These are phyloP conservation scores for Rusavskia elegans DNA, from an alignment of 495 filamentous ascomycete genomes.

Conservation along the genomic window DNA sequence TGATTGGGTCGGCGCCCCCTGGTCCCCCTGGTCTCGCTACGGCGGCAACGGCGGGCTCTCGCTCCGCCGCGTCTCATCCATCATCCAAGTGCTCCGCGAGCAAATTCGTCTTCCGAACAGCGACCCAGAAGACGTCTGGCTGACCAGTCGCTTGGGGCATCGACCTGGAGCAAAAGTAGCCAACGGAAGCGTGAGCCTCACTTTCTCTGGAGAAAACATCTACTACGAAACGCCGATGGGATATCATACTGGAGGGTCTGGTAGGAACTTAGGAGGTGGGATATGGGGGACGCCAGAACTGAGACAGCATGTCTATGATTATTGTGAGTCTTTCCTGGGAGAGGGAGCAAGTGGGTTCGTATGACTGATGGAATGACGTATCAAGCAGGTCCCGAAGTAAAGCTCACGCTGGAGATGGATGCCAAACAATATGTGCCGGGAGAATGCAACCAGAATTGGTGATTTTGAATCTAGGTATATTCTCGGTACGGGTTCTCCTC, in stretches of 20 bases:
- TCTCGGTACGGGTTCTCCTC: no score
- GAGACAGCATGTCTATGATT: background rate
- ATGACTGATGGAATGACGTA: no score
- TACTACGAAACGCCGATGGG: background rate
- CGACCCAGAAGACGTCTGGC: background rate
- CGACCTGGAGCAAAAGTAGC: background rate
- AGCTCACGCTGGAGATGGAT: background rate
- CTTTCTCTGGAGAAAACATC: background rate
- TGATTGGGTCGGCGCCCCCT: background rate
- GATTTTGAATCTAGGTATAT: background rate
- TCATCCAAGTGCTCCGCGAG: background rate
- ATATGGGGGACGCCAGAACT: background rate
- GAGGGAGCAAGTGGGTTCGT: no score
- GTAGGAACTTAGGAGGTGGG: background rate
- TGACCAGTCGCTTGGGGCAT: background rate
- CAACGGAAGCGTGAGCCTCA: background rate
- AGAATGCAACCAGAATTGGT: background rate
- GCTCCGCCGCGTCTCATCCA: background rate
- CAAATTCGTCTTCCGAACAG: background rate
- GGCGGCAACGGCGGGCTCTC: background rate
- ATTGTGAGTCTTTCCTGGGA: background rate
- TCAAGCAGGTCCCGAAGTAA: background rate
- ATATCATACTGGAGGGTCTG: background rate
- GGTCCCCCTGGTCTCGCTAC: background rate
- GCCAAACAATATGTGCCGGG: background rate